Base-by-base conservation (phyloP, 495 filamentous ascomycete species). In the Cairneyella variabilis region DNA sequence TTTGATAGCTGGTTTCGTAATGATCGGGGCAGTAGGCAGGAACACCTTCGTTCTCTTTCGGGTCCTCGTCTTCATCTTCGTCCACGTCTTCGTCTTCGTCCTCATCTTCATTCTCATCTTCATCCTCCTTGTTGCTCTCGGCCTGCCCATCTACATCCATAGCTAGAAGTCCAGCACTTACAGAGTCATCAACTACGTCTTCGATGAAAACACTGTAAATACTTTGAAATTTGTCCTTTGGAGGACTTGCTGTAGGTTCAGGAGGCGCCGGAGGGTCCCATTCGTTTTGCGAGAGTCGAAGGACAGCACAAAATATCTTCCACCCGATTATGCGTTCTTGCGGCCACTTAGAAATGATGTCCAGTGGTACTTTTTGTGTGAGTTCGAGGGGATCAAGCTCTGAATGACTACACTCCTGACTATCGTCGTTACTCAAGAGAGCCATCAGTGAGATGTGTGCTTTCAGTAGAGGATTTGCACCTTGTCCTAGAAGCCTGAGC, bases 401-500 rank as follows among this genome's bases (percentile, higher is more conserved):
- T 5, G 20, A 21, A 21, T 58, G 56, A 21, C 26, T 34, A 22
- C 56, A 58, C 18, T 27, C 2, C 3, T 53, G 16, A 3, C 16
- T 22, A 41, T 37, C 27, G 11, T 54, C 45, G 9, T 28, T 37
- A 28, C 14, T 17, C 27, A 60, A 32, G 9, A 61, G 39, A 4
- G 51, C 48, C n/a, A 21, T 16, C 12, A 56, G 16, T 5, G 59
- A 62, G 45, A 64, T 40, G 30, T 58, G 18, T 37, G 62, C 51
- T 39, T 40, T 55, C 11, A 36, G 7, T 10, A 48, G 18, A 27
- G 56, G 54, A 54, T 61, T 39, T 5, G 41, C 46, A 16, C 68
- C 68, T 5, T 60, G 51, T 2, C 44, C 48, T 20, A 74, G 44
- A 16, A 75, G 54, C 54, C 67, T 69, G 18, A 73, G 51, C 25